Evolutionary conservation across 257 asterid species (phyloP).

Genomic region (Ehretia macrophylla): DNA sequence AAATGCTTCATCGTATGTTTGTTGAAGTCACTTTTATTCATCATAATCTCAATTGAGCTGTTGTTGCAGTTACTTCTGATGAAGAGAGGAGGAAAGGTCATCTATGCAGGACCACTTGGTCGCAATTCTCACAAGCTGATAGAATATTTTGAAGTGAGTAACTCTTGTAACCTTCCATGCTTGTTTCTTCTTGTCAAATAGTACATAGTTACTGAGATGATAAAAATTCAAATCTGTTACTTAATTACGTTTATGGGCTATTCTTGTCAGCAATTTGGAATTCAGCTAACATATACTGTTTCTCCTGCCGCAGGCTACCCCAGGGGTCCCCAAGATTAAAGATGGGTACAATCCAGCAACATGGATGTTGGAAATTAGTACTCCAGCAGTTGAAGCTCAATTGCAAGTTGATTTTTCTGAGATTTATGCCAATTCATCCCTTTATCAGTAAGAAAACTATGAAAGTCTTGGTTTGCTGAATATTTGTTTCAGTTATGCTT

Average conservation of each 20-base stretch:
- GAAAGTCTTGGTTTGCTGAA: neutral
- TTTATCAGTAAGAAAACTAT: slow-evolving; percentile 37
- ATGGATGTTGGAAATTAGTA: slow-evolving; percentile 52
- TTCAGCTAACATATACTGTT: too few relatives aligned
- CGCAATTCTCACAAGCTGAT: too few relatives aligned
- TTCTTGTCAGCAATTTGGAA: too few relatives aligned
- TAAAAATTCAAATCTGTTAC: too few relatives aligned
- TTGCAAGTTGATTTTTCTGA: slow-evolving; percentile 48
- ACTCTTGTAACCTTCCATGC: slow-evolving; percentile 1
- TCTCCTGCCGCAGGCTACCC: slow-evolving; percentile 27
- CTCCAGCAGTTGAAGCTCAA: slow-evolving; percentile 33
- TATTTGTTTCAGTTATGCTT: too few relatives aligned
- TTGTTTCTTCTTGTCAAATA: neutral
- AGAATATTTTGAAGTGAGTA: slow-evolving; percentile 52
- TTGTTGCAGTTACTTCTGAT: too few relatives aligned
- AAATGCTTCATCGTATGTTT: slow-evolving; percentile 29
- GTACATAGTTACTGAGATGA: too few relatives aligned
- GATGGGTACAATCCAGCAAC: slow-evolving; percentile 54
- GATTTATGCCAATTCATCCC: slow-evolving; percentile 36
- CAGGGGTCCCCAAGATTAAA: slow-evolving; percentile 43
- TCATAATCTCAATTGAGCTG: slow-evolving; percentile 26
- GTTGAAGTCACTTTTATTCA: neutral
- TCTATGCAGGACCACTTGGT: slow-evolving; percentile 51
- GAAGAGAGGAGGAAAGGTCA: slow-evolving; percentile 54
- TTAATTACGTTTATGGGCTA: too few relatives aligned